Base-by-base conservation (phyloP, 2,329 filamentous ascomycete species). In the Aspergillus carbonarius region DNA sequence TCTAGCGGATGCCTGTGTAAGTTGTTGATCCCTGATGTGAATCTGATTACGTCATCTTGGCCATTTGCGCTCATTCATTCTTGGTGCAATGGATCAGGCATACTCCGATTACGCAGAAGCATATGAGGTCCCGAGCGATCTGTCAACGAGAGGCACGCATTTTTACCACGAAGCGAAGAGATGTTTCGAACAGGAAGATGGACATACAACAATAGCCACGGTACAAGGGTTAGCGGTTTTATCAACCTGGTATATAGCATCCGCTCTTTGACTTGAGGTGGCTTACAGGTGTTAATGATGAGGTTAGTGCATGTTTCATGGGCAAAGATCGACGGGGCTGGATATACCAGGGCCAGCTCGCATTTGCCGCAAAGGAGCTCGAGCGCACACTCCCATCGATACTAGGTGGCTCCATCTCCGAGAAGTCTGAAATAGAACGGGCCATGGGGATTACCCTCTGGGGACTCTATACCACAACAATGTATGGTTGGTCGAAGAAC, bases 111-210 rank as follows among this genome's bases (percentile, higher is more conserved):
- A 65, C 23, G 55, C 61, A 18, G 67, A 67, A 35, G 46, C 59
- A 9, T 65, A 59, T 34, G 58, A 65, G 20, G 40, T 51, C 37
- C 58, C 57, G 8, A 58, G 32, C 7, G 64, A 66, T 5, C 57
- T 53, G 12, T 46, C 52, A 30, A 61, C 63, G 13, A 60, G 54
- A 20, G 66, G 66, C 27, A 52, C 63, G 13, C 68, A 70, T 42
- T 72, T 72, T 55, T 70, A 67, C 44, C 42, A 60, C 5, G 69
- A 72, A 52, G 70, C 68, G 9, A 65, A 62, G 42, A 58, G 48
- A n/a, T 60, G 63, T 8, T 47, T 70, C 12, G 64, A 65, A 15
- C 51, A 63, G 17, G 64, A 68, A 55, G 64, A 68, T 49, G 68
- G 68, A 4, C 48, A 59, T 44, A 44, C 70, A 1, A 64, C 60